phyloP scores from a whole-genome alignment of 208 protist species.

The Trichomonas gallinae region DNA sequence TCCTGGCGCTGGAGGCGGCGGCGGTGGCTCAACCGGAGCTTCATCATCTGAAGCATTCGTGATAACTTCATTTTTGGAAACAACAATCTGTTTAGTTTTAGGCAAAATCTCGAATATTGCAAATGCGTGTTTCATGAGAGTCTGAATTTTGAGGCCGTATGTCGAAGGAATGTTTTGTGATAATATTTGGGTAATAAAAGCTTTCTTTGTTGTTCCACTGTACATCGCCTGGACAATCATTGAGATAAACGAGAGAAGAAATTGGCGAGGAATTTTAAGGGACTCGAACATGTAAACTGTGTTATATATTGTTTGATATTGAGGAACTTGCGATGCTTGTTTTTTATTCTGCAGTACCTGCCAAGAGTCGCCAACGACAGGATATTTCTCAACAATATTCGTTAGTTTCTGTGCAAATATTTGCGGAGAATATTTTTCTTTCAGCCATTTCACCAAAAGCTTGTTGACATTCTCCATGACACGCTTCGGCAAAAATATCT shows the following conservation, averaged over 20 bases:
- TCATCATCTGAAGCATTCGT: neutral
- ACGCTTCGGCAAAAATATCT: neutral
- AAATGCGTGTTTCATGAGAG: neutral
- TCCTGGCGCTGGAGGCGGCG: neutral
- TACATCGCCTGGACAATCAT: neutral
- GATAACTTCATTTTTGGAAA: neutral
- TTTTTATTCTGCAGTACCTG: neutral
- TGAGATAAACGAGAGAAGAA: neutral
- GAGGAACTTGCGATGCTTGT: neutral
- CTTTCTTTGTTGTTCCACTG: neutral
- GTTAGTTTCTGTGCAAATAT: neutral
- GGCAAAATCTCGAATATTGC: neutral
- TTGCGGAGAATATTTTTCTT: neutral
- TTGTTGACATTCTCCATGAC: neutral
- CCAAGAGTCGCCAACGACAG: neutral
- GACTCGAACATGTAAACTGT: neutral
- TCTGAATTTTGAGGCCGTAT: neutral
- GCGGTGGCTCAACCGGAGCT: neutral
- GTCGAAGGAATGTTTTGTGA: neutral
- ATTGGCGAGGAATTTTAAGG: neutral
- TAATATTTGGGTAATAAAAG: neutral
- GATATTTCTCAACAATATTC: neutral
- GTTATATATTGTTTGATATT: neutral
- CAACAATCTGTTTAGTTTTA: neutral
- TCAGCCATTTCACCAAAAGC: neutral